Evolutionary conservation across 176 grass and related monocot genomes (phyloP).

Genomic region (Metroxylon sagu): DNA sequence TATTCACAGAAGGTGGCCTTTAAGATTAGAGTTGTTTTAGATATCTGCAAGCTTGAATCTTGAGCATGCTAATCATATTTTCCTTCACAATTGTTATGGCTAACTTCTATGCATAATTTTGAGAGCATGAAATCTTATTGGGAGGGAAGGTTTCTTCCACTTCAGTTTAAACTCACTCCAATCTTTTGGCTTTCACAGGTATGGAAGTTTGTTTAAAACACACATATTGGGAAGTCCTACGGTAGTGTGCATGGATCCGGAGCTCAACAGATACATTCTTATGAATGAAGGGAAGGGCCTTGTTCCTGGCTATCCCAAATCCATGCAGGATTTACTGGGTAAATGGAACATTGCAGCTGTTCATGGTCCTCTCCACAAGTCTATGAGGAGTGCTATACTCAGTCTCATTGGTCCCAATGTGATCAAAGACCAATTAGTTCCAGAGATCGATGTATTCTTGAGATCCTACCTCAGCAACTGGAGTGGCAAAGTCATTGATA

Average conservation of each 20-base stretch:
- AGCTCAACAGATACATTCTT: constrained; percentile 27
- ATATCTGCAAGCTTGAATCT: too few relatives aligned
- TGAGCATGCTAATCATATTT: too few relatives aligned
- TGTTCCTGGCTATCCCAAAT: constrained; percentile 28
- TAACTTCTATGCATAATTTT: too few relatives aligned
- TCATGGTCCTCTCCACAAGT: constrained; percentile 22
- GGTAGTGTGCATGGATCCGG: constrained; percentile 33
- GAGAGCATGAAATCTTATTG: too few relatives aligned
- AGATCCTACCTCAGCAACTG: constrained; percentile 15
- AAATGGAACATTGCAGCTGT: constrained; percentile 22
- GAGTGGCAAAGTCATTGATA: constrained; percentile 20
- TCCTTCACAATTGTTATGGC: too few relatives aligned
- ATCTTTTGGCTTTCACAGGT: constrained; percentile 7
- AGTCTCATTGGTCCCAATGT: constrained; percentile 16
- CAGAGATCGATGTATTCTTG: constrained; percentile 33
- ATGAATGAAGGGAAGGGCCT: constrained; percentile 27
- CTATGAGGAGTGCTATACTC: constrained; percentile 20
- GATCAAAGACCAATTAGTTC: constrained; percentile 23
- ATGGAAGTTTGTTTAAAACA: constrained; percentile 32
- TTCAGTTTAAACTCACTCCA: not conserved
- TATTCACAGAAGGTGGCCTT: too few relatives aligned
- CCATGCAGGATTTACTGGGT: constrained; percentile 31
- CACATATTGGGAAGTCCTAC: constrained; percentile 28
- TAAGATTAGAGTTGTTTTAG: too few relatives aligned
- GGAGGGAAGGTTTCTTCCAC: too few relatives aligned